phyloP scores from a whole-genome alignment of 208 protist genomes.

The Leishmania guyanensis region DNA sequence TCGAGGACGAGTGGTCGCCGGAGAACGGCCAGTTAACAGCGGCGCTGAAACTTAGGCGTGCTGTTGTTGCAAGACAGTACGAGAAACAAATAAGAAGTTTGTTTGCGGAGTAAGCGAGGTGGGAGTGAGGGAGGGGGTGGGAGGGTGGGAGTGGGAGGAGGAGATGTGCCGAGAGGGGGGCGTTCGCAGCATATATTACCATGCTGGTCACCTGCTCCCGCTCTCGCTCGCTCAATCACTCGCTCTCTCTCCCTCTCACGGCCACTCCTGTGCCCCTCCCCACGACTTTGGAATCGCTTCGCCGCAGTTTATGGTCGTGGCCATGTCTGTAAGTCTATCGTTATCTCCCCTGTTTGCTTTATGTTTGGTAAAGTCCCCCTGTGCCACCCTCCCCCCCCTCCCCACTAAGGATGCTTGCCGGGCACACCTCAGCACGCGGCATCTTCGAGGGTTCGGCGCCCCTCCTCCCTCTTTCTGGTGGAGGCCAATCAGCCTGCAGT shows the following conservation, averaged over 20 bases:
- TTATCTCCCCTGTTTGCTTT: too few species aligned
- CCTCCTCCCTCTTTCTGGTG: too few species aligned
- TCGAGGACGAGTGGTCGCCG: conserved; percentile 78
- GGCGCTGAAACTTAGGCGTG: conserved; percentile 72
- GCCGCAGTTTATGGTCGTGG: too few species aligned
- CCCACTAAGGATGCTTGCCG: too few species aligned
- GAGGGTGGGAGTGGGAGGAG: not conserved
- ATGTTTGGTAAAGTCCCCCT: too few species aligned
- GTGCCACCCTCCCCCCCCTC: too few species aligned
- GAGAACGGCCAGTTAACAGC: conserved; percentile 82
- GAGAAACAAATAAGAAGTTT: conserved; percentile 50
- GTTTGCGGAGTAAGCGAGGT: conserved; percentile 41
- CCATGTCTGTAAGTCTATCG: too few species aligned
- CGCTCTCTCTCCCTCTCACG: not conserved
- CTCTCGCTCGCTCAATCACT: not conserved
- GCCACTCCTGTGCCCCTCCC: too few species aligned
- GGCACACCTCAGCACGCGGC: too few species aligned
- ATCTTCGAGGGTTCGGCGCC: too few species aligned
- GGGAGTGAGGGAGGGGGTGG: not conserved
- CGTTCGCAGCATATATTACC: not conserved
- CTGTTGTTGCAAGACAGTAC: conserved; percentile 55
- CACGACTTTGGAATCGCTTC: too few species aligned
- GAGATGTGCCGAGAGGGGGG: not conserved
- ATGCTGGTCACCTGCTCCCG: not conserved
- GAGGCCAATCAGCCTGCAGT: too few species aligned